Conservation (phyloP, 768 basidiomycete genomes). For the Tubosaeta brunneosetosa region DNA sequence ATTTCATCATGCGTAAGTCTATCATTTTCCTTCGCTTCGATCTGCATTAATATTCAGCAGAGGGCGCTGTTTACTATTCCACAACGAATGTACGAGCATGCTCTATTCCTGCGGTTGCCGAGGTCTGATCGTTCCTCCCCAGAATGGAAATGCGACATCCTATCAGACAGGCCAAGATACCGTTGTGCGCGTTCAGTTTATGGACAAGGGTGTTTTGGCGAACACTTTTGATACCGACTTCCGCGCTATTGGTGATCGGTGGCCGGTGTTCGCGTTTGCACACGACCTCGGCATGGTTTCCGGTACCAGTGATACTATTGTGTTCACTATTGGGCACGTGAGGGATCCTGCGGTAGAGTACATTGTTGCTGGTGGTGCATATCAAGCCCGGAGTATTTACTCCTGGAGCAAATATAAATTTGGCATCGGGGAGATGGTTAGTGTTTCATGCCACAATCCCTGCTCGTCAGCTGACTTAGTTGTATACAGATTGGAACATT, state of each 20-base stretch:
- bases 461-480: neutral
- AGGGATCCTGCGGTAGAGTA: slow-evolving; percentile 52
- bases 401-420: slow-evolving; percentile 41
- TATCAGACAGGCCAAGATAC: slow-evolving; percentile 56
- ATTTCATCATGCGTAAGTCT: slow-evolving; percentile 56
- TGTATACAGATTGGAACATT: slow-evolving; percentile 38
- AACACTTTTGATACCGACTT: slow-evolving; percentile 54
- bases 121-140: slow-evolving; percentile 1
- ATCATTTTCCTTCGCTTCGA: neutral
- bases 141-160: slow-evolving; percentile 44
- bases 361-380: slow-evolving; percentile 36
- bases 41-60: slow-evolving; percentile 28
- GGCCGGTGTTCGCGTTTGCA: slow-evolving; percentile 61
- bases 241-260: slow-evolving; percentile 50
- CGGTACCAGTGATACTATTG: slow-evolving; percentile 32
- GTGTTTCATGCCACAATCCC: neutral
- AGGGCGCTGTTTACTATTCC: slow-evolving; percentile 62
- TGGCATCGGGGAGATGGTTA: slow-evolving; percentile 32
- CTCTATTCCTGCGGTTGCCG: too few species aligned
- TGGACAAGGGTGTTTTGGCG: slow-evolving; percentile 48
- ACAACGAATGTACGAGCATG: slow-evolving; percentile 37
- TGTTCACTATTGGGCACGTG: slow-evolving; percentile 46
- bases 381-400: slow-evolving; percentile 41
- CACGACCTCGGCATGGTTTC: slow-evolving; percentile 50
- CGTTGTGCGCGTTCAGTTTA: slow-evolving; percentile 54